These are phyloP conservation scores for Taphrina populina DNA, from an alignment of 1,139 yeast genomes.

Conservation along the genomic window DNA sequence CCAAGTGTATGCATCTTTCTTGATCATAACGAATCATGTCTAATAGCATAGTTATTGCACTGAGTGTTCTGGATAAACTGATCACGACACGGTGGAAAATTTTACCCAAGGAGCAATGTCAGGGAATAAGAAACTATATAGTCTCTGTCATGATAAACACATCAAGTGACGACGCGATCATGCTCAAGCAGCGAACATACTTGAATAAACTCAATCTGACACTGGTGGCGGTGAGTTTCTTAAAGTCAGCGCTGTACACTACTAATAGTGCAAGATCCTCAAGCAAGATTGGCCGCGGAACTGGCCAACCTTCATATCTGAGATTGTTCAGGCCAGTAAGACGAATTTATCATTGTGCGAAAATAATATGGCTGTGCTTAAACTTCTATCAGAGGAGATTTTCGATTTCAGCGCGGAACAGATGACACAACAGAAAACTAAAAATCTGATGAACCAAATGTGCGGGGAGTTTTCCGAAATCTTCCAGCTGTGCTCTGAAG, in stretches of 20 bases:
- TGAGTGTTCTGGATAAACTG: slow-evolving; percentile 82
- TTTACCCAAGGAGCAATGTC: slow-evolving; percentile 73
- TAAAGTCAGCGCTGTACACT: neutral
- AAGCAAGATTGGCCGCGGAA: slow-evolving; percentile 99
- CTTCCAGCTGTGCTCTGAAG: slow-evolving; percentile 88
- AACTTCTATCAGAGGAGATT: slow-evolving; percentile 87
- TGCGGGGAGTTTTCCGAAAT: slow-evolving; percentile 88
- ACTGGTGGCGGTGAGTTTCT: slow-evolving; percentile 52
- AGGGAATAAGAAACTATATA: slow-evolving; percentile 85
- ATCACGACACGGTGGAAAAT: slow-evolving; percentile 93
- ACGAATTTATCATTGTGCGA: slow-evolving; percentile 92
- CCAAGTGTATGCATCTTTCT: slow-evolving; percentile 56
- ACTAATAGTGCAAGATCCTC: slow-evolving; percentile 56
- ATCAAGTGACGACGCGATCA: slow-evolving; percentile 80
- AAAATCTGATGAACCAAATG: slow-evolving; percentile 77
- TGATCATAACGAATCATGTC: neutral
- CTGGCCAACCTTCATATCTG: slow-evolving; percentile 97
- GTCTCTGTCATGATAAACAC: slow-evolving; percentile 90
- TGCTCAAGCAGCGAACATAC: slow-evolving; percentile 72
- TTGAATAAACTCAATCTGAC: slow-evolving; percentile 93
- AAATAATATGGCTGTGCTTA: slow-evolving; percentile 90
- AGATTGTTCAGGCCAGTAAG: slow-evolving; percentile 78
- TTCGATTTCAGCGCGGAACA: slow-evolving; percentile 93
- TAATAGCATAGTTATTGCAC: slow-evolving; percentile 56
- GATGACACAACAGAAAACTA: slow-evolving; percentile 93